These are phyloP conservation scores for Leishmania aethiopica DNA, from an alignment of 208 protist genomes.

Conservation along the genomic window DNA sequence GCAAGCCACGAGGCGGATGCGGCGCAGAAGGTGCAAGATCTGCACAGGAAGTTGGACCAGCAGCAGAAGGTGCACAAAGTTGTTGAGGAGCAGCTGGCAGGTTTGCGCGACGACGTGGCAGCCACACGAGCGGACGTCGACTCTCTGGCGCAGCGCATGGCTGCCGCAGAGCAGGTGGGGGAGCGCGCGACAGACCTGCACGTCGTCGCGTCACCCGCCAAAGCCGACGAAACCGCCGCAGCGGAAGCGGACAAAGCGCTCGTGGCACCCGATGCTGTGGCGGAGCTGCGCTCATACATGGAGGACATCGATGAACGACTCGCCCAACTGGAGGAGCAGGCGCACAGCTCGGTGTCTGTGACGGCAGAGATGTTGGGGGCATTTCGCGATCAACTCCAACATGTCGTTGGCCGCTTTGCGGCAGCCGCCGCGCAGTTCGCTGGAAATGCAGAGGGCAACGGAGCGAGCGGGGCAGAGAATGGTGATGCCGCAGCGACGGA, in stretches of 20 bases:
- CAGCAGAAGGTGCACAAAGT: not conserved
- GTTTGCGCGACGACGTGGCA: constrained; percentile 4
- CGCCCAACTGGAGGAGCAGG: constrained; percentile 24
- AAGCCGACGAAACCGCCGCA: not conserved
- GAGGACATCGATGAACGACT: constrained; percentile 20
- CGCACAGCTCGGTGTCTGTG: constrained; percentile 15
- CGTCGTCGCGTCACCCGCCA: not conserved
- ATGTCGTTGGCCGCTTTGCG: constrained; percentile 48
- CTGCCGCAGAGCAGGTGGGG: not conserved
- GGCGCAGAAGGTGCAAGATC: not conserved
- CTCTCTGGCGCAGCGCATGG: constrained; percentile 6
- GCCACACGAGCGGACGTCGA: constrained; percentile 2
- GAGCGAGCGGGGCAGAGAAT: not conserved
- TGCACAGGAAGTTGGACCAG: constrained; percentile 12
- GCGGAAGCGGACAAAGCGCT: not conserved
- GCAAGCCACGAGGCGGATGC: constrained; percentile 4
- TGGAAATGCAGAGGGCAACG: not conserved
- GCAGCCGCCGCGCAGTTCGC: constrained; percentile 23
- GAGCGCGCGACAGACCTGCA: not conserved
- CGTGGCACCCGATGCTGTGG: not conserved
- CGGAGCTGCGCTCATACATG: constrained; percentile 10
- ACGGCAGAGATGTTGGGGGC: constrained; percentile 41
- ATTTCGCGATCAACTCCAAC: constrained; percentile 41
- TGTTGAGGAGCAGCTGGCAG: constrained; percentile 7
- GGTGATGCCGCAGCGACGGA: not conserved